Conservation (phyloP, 139 green algal genomes). For the Mychonastes homosphaera region DNA sequence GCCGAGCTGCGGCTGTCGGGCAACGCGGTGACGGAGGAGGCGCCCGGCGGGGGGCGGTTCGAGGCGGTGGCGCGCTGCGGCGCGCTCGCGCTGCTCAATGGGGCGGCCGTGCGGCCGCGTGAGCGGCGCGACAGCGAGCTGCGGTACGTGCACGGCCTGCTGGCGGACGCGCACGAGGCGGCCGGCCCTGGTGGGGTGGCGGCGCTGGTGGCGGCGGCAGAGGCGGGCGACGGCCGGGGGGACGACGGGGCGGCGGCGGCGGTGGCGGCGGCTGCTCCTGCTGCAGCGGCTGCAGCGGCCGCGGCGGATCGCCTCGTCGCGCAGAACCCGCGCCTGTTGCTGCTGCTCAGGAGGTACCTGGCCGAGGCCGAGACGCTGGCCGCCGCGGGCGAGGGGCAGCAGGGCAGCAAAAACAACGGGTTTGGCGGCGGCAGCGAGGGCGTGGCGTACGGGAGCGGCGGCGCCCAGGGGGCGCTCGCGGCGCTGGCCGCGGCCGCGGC, state of each 20-base stretch:
- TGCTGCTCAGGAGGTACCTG: too few relatives aligned
- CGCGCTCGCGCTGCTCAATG: conserved; percentile 56
- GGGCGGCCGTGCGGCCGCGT: conserved; percentile 38
- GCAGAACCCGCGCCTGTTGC: too few relatives aligned
- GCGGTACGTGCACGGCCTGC: conserved; percentile 50
- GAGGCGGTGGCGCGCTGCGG: conserved; percentile 55
- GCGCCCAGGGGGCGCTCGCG: neutral
- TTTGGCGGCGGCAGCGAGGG: too few relatives aligned
- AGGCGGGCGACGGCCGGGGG: neutral
- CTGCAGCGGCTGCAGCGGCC: too few relatives aligned
- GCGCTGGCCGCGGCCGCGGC: neutral
- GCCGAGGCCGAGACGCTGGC: too few relatives aligned
- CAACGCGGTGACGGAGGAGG: conserved; percentile 52
- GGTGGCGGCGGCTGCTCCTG: too few relatives aligned
- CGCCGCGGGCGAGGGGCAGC: too few relatives aligned
- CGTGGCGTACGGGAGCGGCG: neutral
- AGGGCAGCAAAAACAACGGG: too few relatives aligned
- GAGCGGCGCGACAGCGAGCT: conserved; percentile 70
- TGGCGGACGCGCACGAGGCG: conserved; percentile 18
- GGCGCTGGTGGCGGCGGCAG: neutral
- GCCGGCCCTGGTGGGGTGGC: neutral
- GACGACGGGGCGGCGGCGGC: too few relatives aligned
- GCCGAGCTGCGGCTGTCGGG: conserved; percentile 51
- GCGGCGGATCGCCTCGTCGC: too few relatives aligned
- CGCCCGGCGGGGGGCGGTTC: conserved; percentile 32